These are phyloP conservation scores for Globisporangium iwayamae DNA, from an alignment of 352 stramenopile species.

Conservation along the genomic window DNA sequence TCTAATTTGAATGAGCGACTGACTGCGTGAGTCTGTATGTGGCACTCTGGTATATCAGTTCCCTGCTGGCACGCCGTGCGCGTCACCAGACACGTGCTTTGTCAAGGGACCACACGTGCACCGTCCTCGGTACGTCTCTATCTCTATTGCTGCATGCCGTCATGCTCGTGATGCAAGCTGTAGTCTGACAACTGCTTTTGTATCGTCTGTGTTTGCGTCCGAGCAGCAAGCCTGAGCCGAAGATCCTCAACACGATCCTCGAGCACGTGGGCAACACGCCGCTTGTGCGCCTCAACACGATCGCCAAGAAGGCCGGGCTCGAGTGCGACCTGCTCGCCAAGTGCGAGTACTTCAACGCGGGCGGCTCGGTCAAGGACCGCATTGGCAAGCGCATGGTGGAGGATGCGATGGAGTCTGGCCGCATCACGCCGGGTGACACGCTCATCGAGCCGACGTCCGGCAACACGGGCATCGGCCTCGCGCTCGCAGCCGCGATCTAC, in stretches of 20 bases:
- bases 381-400: slow-evolving; percentile 91
- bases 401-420: slow-evolving; percentile 87
- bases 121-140: slow-evolving; percentile 33
- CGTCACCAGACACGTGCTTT: slow-evolving; percentile 58
- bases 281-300: slow-evolving; percentile 91
- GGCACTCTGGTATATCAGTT: slow-evolving; percentile 12
- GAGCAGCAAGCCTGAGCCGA: slow-evolving; percentile 43
- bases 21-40: background rate
- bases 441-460: slow-evolving; percentile 97
- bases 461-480: slow-evolving; percentile 97
- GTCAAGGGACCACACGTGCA: slow-evolving; percentile 66
- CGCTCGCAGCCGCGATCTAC: slow-evolving; percentile 94
- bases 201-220: too few relatives aligned
- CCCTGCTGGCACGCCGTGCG: slow-evolving; percentile 33
- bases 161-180: background rate
- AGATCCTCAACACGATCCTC: slow-evolving; percentile 92
- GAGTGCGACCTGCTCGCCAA: slow-evolving; percentile 93
- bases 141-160: background rate
- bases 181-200: too few relatives aligned
- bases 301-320: slow-evolving; percentile 74
- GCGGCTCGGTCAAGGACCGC: slow-evolving; percentile 87
- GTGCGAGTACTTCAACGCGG: slow-evolving; percentile 96
- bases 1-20: background rate
- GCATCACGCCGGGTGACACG: slow-evolving; percentile 93
- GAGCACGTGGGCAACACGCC: slow-evolving; percentile 95